Evolutionary conservation across 768 basidiomycete species (phyloP).

Genomic region (Pleurotus tuoliensis): DNA sequence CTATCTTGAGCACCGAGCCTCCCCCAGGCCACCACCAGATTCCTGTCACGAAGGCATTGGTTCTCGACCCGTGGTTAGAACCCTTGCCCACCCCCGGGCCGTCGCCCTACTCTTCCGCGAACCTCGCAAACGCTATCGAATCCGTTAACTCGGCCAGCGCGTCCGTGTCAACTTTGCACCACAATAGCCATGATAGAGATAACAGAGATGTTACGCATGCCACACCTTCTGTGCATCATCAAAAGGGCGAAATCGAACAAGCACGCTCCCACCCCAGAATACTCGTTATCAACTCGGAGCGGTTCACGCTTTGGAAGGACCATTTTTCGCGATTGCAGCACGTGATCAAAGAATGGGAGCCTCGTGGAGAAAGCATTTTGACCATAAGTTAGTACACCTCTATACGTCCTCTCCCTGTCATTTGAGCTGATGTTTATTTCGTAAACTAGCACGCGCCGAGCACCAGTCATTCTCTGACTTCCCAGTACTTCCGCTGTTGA

Average conservation of each 20-base stretch:
- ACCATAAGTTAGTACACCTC: constrained; percentile 40
- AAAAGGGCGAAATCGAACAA: background rate
- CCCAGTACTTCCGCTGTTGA: constrained; percentile 36
- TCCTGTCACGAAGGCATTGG: constrained; percentile 53
- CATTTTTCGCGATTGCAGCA: constrained; percentile 61
- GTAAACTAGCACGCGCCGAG: constrained; percentile 29
- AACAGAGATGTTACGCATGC: too few species aligned
- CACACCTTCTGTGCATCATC: too few species aligned
- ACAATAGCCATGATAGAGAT: background rate
- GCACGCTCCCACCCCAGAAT: constrained; percentile 30
- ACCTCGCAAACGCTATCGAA: constrained; percentile 2
- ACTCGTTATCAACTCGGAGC: constrained; percentile 73
- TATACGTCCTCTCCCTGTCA: background rate
- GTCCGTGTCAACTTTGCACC: background rate
- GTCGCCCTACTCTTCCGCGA: constrained; percentile 21
- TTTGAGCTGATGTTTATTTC: background rate
- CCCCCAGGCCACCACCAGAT: constrained; percentile 37
- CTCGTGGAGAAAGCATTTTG: constrained; percentile 35
- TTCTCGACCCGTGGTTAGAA: constrained; percentile 85
- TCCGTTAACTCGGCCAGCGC: background rate
- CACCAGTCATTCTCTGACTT: constrained; percentile 50
- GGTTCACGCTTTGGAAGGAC: constrained; percentile 74
- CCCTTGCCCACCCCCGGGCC: constrained; percentile 63
- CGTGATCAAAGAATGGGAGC: constrained; percentile 54
- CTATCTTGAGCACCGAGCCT: constrained; percentile 49